Base-by-base conservation (phyloP, 306 rosid species). In the Spatholobus suberectus region DNA sequence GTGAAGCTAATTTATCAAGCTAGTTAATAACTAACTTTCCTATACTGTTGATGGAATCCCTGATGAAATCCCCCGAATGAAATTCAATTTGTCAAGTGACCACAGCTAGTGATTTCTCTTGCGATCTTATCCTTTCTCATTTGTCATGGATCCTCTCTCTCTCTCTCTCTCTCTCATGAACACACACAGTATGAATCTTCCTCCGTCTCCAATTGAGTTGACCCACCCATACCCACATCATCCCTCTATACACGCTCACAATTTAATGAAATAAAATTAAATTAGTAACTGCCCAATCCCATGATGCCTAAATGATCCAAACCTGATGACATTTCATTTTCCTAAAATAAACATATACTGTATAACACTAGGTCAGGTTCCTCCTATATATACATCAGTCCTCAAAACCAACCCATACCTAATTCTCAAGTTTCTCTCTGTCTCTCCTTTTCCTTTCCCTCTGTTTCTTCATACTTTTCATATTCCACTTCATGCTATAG, bases 161-260 rank as follows among this genome's bases (percentile, higher is more conserved):
- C 34, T 24, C 58, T n/a, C 55, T 46, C 47, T n/a, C 71, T 24
- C 34, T 24, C 18, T 15, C 46, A 2, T 5, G 5, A 14, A 4
- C 27, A 7, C 27, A 24, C 40, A 43, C 35, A 71, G 2, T 3
- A n/a, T 83, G 97, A 94, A 92, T 87, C 93, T 91, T 92, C 96
- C 89, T 77, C 55, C 61, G 18, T 77, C 38, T 46, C 67, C 34
- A 76, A 5, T 17, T 37, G 81, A 68, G 85, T 91, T 89, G 97
- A 89, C 96, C 94, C 96, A 89, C 75, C 89, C 81, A 81, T 75
- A 35, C 76, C 87, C 87, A 79, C 82, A 57, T 82, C 86, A 81
- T 89, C 88, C 78, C 86, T 74, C 17, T 38, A 73, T 32, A 70
- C 86, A 85, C 68, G 68, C 38, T 6, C 32, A 27, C 49, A 66